Base-by-base conservation (phyloP, 139 green algal species). In the Limnomonas spitsbergensis region DNA sequence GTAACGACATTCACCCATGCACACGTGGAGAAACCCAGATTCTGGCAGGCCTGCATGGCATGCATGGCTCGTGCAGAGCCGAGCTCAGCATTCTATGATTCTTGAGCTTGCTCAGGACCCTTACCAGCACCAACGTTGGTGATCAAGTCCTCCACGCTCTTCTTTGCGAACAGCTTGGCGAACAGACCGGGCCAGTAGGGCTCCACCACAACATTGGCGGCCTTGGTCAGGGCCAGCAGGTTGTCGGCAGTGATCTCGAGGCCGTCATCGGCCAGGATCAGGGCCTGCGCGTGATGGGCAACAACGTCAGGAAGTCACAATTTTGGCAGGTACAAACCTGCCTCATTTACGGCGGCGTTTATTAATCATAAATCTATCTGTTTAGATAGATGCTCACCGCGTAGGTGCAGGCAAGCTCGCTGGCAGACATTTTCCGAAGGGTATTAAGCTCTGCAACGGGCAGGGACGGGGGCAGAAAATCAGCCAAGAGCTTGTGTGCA, bases 181-280 rank as follows among this genome's bases (percentile, higher is more conserved):
- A 98, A 99, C 80, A 99, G 91, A 66, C 68, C 72, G 67, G 96
- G 92, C 95, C 94, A 99, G 94, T 98, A 99, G 42, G 93, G 88
- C 92, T 99, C 96, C 3, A 98, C 90, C 68, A 68, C 69, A 56
- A 84, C 39, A 32, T 68, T 68, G 38, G 80, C 80, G 29, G 95
- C 94, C 89, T 96, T 95, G 52, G 93, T 78, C 52, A 99, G 83
- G 73, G 90, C 92, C 79, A 78, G 85, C 77, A 99, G 96, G 92
- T 98, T 98, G 74, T 99, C 95, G 4, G 74, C 91, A 47, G 92
- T 94, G 73, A 99, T 92, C 69, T 97, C 93, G 68, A 97, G 87
- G 35, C 92, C 94, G 77, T 98, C 96, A 82, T 99, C 96, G 89
- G 93, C 80, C 40, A 99, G 91, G 88, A 98, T 98, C 47, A 99